phyloP scores from a whole-genome alignment of 306 rosid species.

The Vigna nakashimae region DNA sequence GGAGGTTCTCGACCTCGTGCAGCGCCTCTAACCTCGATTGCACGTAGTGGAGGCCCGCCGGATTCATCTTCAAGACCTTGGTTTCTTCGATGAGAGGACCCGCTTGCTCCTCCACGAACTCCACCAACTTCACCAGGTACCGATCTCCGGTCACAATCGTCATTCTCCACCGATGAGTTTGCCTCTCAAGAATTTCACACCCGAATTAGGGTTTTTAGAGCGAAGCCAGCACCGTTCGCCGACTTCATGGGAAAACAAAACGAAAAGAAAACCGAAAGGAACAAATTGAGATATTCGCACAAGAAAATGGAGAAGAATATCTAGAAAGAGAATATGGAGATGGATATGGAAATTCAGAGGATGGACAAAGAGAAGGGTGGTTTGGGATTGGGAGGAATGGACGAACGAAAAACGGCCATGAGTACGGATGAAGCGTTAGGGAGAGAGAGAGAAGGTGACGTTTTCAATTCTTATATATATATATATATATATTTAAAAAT shows the following conservation, averaged over 20 bases:
- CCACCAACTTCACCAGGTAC: constrained; percentile 86
- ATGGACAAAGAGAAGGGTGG: constrained; percentile 41
- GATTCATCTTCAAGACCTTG: constrained; percentile 82
- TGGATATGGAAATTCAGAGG: constrained; percentile 9
- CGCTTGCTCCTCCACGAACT: constrained; percentile 76
- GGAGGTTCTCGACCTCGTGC: constrained; percentile 81
- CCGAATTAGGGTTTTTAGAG: constrained; percentile 46
- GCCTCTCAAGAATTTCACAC: constrained; percentile 1
- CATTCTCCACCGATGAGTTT: constrained; percentile 45
- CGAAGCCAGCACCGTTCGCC: constrained; percentile 25
- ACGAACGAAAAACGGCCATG: constrained; percentile 61
- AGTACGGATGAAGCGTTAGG: constrained; percentile 26
- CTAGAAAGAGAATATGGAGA: not conserved
- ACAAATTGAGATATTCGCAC: not conserved
- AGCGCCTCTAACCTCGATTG: constrained; percentile 90
- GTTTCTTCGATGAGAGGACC: constrained; percentile 85
- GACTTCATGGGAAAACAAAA: constrained; percentile 39
- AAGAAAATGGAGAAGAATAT: not conserved
- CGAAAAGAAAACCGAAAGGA: constrained; percentile 3
- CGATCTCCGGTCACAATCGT: constrained; percentile 97
- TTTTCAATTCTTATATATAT: not conserved
- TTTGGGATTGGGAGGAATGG: constrained; percentile 52
- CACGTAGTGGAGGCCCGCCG: constrained; percentile 90
- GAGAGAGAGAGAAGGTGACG: not conserved
- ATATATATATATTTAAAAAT: no score